Evolutionary conservation across 2,329 filamentous ascomycete genomes (phyloP), one percentile per base, ranked within the genome.

Genomic region (Fusarium sp.): DNA sequence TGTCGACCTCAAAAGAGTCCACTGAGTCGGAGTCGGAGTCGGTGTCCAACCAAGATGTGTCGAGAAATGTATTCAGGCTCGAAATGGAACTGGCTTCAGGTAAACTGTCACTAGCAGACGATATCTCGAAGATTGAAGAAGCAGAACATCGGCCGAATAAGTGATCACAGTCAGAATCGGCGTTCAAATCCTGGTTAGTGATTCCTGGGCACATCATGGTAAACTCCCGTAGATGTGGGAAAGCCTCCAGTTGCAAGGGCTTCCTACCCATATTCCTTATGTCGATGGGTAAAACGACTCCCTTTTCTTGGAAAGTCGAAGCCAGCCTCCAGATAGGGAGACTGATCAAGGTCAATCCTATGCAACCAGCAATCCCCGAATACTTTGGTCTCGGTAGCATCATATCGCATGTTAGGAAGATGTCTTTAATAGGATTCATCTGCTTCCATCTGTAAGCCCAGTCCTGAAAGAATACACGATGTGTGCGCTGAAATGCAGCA

Each of bases 221-320:
- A 36, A 61, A 62, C 22, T 62, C 59, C 19, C 43, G 38, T 22
- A 62, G n/a, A 9, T 45, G 22, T 15, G 59, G 57, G 8, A 56
- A 29, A 3, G 8, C 25, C 5, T 5, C 6, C 11, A 57, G 36
- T 7, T 32, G n/a, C 38, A 62, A 36, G n/a, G 51, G 34, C 12
- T 5, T 22, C 25, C 12, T 10, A 13, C 24, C 22, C 15, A 36
- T 28, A 7, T 28, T 11, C n/a, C 4, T 34, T n/a, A 19, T 10
- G 22, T 43, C 43, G 13, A 32, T 24, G 12, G 22, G 31, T 31
- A 10, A 13, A 36, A 24, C 19, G 7, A 11, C 22, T 8, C 32
- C 10, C 19, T 9, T 25, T 10, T 40, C 19, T 10, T 36, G 34
- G 31, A 52, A 57, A 11, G 39, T 48, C 7, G 57, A 62, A 6